Base-by-base conservation (phyloP, 2,329 filamentous ascomycete species). In the Curvularia spicifera region DNA sequence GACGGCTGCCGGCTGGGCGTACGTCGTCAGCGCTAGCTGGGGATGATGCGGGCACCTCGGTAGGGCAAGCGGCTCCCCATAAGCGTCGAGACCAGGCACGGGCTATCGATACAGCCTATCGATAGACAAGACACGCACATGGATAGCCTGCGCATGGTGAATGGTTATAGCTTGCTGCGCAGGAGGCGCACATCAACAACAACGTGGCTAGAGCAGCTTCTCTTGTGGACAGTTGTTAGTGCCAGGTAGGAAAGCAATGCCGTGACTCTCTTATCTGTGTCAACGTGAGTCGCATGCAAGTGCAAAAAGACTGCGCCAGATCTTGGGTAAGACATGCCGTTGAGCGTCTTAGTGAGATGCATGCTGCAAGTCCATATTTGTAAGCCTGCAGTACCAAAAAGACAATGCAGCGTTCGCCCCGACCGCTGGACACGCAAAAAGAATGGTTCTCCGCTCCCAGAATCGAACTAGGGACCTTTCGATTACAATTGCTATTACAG, bases 401-500 rank as follows among this genome's bases (percentile, higher is more conserved):
- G 31, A 31, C 37, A 12, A 33, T 20, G 8, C 12, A 22, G 29
- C 29, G 5, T 22, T 29, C 13, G 5, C 37, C 18, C n/a, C 15
- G 8, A 2, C 22, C n/a, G 13, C 1, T 15, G 20, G 13, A 8
- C 37, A 26, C 31, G 48, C 49, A 44, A 61, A 65, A 61, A 60
- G 51, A 47, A 39, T 50, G 31, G 22, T 43, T 79, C 71, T 73
- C 71, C 71, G 63, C 69, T 71, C 69, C 71, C 69, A 65, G 65
- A 69, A 67, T 69, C 66, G 66, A 69, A 69, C 65, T 65, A 67
- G 66, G 63, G 66, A 69, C 72, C 70, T 74, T 74, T 72, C 65
- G 71, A 71, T 73, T 57, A 67, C 69, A 73, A 69, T 57, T 44
- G 60, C 64, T 67, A 71, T 74, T 73, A 72, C 71, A 72, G 70